Evolutionary conservation across 441 rosid species (phyloP).

Genomic region (Lepidium campestre): DNA sequence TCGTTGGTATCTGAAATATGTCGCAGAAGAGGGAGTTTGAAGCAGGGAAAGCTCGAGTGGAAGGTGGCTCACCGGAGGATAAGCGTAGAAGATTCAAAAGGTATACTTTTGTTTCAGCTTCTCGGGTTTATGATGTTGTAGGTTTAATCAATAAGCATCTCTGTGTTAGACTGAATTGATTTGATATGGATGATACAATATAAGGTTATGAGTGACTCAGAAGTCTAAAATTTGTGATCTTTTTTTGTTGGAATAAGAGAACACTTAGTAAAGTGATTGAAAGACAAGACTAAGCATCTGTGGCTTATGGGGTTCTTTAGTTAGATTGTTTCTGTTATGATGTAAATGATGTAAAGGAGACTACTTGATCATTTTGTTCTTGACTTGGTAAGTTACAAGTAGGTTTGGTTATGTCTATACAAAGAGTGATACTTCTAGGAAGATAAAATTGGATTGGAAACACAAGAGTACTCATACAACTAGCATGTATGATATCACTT

Average conservation of each 20-base stretch:
- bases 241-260: not conserved
- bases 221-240: not conserved
- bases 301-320: not conserved
- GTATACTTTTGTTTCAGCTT: slow-evolving; percentile 22
- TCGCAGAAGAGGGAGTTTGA: slow-evolving; percentile 84
- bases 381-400: not conserved
- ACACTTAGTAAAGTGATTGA: not conserved
- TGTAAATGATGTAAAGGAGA: not conserved
- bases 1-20: slow-evolving; percentile 35
- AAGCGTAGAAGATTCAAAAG: slow-evolving; percentile 65
- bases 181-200: not conserved
- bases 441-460: not conserved
- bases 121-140: not conserved
- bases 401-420: not conserved
- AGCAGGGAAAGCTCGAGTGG: slow-evolving; percentile 45
- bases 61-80: slow-evolving; percentile 45
- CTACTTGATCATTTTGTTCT: not conserved
- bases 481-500: not conserved
- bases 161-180: not conserved
- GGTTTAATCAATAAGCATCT: not conserved
- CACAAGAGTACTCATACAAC: not conserved
- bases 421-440: not conserved
- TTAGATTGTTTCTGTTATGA: no score
- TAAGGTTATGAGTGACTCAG: not conserved
- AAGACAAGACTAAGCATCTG: not conserved